phyloP scores from a whole-genome alignment of 345 rosid genomes.

The Trapa bicornis region DNA sequence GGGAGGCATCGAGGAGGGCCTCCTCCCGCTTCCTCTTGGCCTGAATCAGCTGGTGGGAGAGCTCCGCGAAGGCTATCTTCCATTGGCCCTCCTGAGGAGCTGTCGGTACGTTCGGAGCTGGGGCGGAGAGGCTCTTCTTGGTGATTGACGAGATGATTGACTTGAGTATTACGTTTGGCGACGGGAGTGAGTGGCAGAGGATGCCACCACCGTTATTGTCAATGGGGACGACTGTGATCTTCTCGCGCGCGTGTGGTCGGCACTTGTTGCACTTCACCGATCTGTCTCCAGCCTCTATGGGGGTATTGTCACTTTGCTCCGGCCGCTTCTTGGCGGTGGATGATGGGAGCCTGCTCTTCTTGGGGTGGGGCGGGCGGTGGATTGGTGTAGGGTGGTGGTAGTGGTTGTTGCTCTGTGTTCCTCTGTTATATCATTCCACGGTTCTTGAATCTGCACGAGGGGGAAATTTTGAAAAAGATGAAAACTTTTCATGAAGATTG shows the following conservation, averaged over 20 bases:
- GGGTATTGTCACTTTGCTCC: conserved; percentile 10
- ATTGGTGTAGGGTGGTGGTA: conserved; percentile 47
- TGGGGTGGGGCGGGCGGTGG: not conserved
- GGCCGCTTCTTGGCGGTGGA: conserved; percentile 26
- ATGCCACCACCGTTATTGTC: conserved; percentile 35
- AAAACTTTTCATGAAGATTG: not conserved
- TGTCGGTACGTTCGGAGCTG: conserved; percentile 1
- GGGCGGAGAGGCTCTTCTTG: conserved; percentile 42
- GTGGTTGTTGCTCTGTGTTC: conserved; percentile 24
- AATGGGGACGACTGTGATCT: conserved; percentile 72
- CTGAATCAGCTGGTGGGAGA: conserved; percentile 68
- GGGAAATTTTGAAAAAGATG: not conserved
- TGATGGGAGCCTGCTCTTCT: conserved; percentile 5
- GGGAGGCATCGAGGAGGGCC: conserved; percentile 65
- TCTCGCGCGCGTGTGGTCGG: conserved; percentile 69
- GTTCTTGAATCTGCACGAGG: conserved; percentile 64
- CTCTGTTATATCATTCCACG: conserved; percentile 38
- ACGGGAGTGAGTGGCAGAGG: conserved; percentile 28
- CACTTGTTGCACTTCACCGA: conserved; percentile 82
- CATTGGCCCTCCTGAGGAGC: conserved; percentile 50
- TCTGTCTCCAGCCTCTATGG: conserved; percentile 12
- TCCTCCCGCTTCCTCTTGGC: conserved; percentile 76
- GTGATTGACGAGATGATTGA: conserved; percentile 60
- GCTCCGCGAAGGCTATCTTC: conserved; percentile 69
- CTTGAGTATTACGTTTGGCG: conserved; percentile 74